Evolutionary conservation across 2,329 filamentous ascomycete species (phyloP), one percentile per base, ranked within the genome.

Genomic region (Cercospora beticola): DNA sequence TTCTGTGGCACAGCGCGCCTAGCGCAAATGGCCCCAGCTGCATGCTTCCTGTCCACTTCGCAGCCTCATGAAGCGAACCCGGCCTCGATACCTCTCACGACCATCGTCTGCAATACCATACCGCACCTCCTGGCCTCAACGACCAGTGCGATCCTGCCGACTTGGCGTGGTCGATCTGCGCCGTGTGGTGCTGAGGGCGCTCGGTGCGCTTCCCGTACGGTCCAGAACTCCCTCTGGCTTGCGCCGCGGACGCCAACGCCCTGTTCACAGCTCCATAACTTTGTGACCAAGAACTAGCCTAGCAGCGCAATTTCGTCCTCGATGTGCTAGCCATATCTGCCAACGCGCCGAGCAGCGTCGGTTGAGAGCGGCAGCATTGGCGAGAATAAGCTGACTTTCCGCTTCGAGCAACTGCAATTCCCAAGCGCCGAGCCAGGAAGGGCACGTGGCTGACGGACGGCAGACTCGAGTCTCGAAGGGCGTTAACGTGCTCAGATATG

Each of bases 1-100:
- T 31, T 23, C 56, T 59, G 56, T 59, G 56, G 56, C 56, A 36
- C 28, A 33, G 56, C 56, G 28, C 54, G 54, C 54, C 54, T 57
- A 26, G 23, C 23, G 28, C 54, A 57, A 18, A 57, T 18, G 7
- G 23, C 21, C 23, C 23, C 21, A 21, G 21, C 21, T 23, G 46
- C 46, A 23, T 23, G 2, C 21, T 12, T 49, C 14, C 36, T 49
- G 46, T 23, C 18, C 46, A 49, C 46, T 23, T 49, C 46, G 10
- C 46, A 49, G 46, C 46, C n/a, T 49, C 46, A 49, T 14, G 18
- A 49, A 49, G 46, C 46, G 46, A 49, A 23, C 46, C 21, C 21
- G n/a, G n/a, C 12, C 46, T 18, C 46, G 46, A 49, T 23, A 49
- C 46, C 46, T 23, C 46, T 49, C 18, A 16, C 46, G 5, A 12